Base-by-base conservation (phyloP, 1,139 yeast genomes). In the Schizosaccharomyces versatilis region DNA sequence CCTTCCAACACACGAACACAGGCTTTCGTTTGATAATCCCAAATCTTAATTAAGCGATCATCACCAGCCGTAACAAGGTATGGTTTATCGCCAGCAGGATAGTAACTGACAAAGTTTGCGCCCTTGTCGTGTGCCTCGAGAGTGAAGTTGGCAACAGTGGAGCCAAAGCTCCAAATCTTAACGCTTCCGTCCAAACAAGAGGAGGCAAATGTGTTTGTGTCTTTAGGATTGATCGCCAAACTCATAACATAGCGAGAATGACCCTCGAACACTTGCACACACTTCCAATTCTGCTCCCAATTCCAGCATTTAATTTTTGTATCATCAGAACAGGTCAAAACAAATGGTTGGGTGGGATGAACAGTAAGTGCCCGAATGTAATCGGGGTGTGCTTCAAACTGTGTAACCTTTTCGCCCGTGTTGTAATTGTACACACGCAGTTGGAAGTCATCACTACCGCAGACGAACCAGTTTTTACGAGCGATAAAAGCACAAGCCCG, bases 1-100 rank as follows among this genome's bases (percentile, higher is more conserved):
- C 96, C 98, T 66, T 83, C 94, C 64, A 90, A 74, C 36, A 94
- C 81, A 12, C 97, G 96, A 55, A 90, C 94, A 66, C 94, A 82
- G 6, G 94, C 79, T 71, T 93, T 90, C 53, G 97, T 86, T 73
- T 90, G 98, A 66, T 90, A 90, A 69, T 90, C 98, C 96, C 97
- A 90, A 55, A 93, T 76, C 64, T 84, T 84, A 61, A 88, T 80
- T 1, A 95, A 80, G 61, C 81, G 77, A 69, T 90, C 98, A 69
- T 93, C 98, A 36, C 95, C 83, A 10, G 95, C 74, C 2, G 98
- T 88, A 62, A 90, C 81, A 64, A 90, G 72, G 68, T 90, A 90
- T 52, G 98, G 98, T 69, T 90, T 90, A 71, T 90, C 99, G 57
- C 94, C 83, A 63, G 84, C 88, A 24, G 98, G 98, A 67, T 90